These are phyloP conservation scores for Nakaseomyces delphensis DNA, from an alignment of 1,139 yeast species.

Conservation along the genomic window DNA sequence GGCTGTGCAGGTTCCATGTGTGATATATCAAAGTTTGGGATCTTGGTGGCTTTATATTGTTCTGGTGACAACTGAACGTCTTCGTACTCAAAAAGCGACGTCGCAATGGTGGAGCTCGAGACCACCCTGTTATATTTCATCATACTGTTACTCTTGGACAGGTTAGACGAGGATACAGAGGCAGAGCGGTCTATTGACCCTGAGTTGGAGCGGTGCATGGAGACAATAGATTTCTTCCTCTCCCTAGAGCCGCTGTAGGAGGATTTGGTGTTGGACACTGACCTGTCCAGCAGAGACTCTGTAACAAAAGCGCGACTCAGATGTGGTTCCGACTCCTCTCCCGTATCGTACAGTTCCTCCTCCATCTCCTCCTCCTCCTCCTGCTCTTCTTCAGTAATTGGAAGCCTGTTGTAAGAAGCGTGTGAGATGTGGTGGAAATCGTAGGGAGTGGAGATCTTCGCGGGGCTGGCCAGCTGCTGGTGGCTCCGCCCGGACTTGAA, in stretches of 20 bases:
- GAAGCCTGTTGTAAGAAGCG: constrained; percentile 13
- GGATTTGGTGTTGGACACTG: background rate
- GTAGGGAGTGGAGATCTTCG: constrained; percentile 23
- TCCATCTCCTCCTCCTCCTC: background rate
- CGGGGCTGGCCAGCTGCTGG: background rate
- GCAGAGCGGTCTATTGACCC: constrained; percentile 16
- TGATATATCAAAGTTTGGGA: background rate
- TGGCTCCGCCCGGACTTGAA: constrained; percentile 8
- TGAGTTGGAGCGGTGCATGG: constrained; percentile 8
- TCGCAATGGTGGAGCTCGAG: constrained; percentile 29
- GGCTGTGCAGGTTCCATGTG: constrained; percentile 7
- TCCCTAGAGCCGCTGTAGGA: background rate
- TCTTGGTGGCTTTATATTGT: background rate
- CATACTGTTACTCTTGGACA: constrained; percentile 13
- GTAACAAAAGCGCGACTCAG: constrained; percentile 22
- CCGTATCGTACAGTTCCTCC: background rate
- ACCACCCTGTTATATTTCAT: constrained; percentile 20
- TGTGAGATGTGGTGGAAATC: constrained; percentile 30
- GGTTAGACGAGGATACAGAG: constrained; percentile 20
- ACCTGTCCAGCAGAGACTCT: constrained; percentile 9
- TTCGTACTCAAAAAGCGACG: constrained; percentile 24
- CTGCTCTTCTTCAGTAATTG: background rate
- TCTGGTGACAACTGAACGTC: constrained; percentile 12
- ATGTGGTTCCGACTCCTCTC: background rate
- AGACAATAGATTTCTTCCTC: constrained; percentile 6